Conservation (phyloP, 495 filamentous ascomycete species). For the Neurospora tetrasperma region DNA sequence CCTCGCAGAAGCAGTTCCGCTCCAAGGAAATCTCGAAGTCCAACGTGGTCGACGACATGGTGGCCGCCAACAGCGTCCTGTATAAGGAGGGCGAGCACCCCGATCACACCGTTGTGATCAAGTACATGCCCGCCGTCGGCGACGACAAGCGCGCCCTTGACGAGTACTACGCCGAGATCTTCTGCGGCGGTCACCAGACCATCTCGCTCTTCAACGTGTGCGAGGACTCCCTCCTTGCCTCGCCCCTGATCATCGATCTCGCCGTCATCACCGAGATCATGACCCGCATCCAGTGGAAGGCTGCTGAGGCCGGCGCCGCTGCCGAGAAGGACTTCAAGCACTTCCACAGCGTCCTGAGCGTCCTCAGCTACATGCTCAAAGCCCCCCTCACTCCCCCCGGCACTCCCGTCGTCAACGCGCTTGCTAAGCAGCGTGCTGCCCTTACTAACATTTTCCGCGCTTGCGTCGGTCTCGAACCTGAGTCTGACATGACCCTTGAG, state of each 20-base stretch:
- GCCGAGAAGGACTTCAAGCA: slow-evolving; percentile 69
- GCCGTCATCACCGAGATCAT: slow-evolving; percentile 91
- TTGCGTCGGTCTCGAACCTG: slow-evolving; percentile 92
- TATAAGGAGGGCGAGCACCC: slow-evolving; percentile 84
- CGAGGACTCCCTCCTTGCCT: slow-evolving; percentile 96
- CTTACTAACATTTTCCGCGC: slow-evolving; percentile 98
- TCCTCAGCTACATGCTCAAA: slow-evolving; percentile 99
- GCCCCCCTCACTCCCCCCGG: slow-evolving; percentile 91
- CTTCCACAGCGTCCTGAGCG: slow-evolving; percentile 95
- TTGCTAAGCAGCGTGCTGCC: slow-evolving; percentile 91
- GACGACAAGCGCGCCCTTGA: slow-evolving; percentile 98
- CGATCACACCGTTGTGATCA: slow-evolving; percentile 85
- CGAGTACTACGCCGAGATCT: slow-evolving; percentile 99
- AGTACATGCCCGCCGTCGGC: slow-evolving; percentile 98
- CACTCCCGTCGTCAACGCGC: slow-evolving; percentile 89
- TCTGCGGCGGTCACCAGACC: slow-evolving; percentile 96
- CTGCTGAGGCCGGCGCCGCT: slow-evolving; percentile 37
- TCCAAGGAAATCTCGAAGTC: slow-evolving; percentile 99
- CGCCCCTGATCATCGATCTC: slow-evolving; percentile 93
- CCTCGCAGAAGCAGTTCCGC: slow-evolving; percentile 94
- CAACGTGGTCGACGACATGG: slow-evolving; percentile 99
- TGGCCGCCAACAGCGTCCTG: slow-evolving; percentile 83
- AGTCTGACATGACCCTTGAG: slow-evolving; percentile 98
- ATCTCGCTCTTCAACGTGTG: slow-evolving; percentile 98
- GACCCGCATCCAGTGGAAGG: slow-evolving; percentile 92